Evolutionary conservation across 2,329 filamentous ascomycete species (phyloP).

Genomic region (Penicillium sp.): DNA sequence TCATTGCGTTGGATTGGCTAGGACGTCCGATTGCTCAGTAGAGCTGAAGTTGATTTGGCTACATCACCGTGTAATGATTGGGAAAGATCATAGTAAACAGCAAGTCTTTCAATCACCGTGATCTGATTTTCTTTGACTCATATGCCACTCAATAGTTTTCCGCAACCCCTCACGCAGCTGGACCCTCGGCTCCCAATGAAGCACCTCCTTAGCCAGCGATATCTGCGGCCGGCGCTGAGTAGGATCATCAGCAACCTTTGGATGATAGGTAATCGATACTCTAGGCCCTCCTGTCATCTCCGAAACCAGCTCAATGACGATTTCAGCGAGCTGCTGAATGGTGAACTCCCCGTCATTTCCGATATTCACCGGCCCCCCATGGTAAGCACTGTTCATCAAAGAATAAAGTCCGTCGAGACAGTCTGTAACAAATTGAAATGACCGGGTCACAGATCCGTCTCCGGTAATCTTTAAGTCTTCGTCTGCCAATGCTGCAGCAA

Average conservation of each 20-base stretch:
- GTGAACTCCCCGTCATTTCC: constrained; percentile 32
- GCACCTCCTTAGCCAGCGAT: constrained; percentile 23
- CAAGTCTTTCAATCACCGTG: background rate
- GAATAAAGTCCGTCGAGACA: constrained; percentile 28
- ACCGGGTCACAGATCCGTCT: constrained; percentile 30
- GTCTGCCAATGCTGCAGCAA: constrained; percentile 27
- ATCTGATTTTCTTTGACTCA: background rate
- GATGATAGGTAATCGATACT: constrained; percentile 7
- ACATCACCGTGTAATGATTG: background rate
- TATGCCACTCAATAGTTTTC: constrained; percentile 26
- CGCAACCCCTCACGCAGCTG: constrained; percentile 23
- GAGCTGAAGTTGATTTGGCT: background rate
- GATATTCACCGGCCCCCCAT: constrained; percentile 29
- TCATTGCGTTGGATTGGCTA: background rate
- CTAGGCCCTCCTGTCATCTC: background rate
- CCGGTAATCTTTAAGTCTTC: constrained; percentile 30
- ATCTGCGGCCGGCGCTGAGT: constrained; percentile 26
- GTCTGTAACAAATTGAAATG: constrained; percentile 34
- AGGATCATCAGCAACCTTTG: constrained; percentile 4
- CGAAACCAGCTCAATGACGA: constrained; percentile 21
- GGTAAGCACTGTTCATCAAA: constrained; percentile 30
- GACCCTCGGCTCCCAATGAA: constrained; percentile 27
- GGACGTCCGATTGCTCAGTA: background rate
- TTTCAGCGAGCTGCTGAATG: constrained; percentile 28
- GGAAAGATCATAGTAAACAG: background rate